Evolutionary conservation across 371 early-diverging fungal genomes (phyloP).

Genomic region (Syncephalastrum racemosum): DNA sequence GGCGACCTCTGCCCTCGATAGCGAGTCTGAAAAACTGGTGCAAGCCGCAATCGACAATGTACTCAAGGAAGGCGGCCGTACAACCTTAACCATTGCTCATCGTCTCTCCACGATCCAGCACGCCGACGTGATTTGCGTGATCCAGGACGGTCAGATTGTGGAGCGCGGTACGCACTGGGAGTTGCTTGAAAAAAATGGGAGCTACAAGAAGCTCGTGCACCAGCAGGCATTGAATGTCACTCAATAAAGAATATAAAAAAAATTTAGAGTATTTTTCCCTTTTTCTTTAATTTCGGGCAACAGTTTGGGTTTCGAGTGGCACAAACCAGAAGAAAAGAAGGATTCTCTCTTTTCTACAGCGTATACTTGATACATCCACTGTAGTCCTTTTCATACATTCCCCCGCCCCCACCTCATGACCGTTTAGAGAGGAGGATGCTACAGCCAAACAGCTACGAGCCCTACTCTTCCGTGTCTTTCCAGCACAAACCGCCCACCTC

Average conservation of each 20-base stretch:
- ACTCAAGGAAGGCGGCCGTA: slow-evolving; percentile 46
- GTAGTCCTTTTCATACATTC: no score
- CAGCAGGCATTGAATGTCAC: slow-evolving; percentile 11
- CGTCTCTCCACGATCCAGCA: slow-evolving; percentile 63
- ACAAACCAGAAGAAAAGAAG: no score
- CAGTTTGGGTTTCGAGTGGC: no score
- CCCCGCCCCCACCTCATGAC: no score
- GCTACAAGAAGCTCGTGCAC: slow-evolving; percentile 43
- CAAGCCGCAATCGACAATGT: slow-evolving; percentile 85
- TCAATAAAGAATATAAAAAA: no score
- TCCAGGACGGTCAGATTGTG: slow-evolving; percentile 61
- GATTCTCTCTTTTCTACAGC: no score
- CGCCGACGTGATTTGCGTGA: slow-evolving; percentile 76
- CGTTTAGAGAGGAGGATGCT: slow-evolving; percentile 9
- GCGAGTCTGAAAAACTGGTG: slow-evolving; percentile 86
- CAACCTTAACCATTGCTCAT: slow-evolving; percentile 64
- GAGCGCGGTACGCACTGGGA: slow-evolving; percentile 68
- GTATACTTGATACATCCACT: no score
- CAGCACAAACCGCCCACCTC: slow-evolving; percentile 47
- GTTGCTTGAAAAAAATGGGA: slow-evolving; percentile 38
- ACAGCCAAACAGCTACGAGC: slow-evolving; percentile 31
- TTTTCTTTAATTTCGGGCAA: no score
- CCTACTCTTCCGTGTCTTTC: slow-evolving; percentile 49
- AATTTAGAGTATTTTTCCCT: no score
- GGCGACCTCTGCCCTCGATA: slow-evolving; percentile 93